phyloP scores from a whole-genome alignment of 495 filamentous ascomycete species.

The Penicillium ucsense region DNA sequence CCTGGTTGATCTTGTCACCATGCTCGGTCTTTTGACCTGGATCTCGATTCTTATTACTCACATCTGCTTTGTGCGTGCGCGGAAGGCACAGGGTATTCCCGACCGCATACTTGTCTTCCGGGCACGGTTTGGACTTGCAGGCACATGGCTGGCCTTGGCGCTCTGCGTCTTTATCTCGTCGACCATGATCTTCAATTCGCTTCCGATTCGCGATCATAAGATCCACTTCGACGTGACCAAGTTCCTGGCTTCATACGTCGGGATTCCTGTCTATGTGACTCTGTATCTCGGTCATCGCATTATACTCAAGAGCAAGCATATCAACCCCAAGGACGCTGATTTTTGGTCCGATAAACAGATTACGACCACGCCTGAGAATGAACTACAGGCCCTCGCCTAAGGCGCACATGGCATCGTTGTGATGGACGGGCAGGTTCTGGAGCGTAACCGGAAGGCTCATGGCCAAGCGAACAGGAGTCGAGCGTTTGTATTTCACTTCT shows the following conservation, averaged over 20 bases:
- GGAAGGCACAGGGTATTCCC: conserved; percentile 56
- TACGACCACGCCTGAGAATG: not conserved
- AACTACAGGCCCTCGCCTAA: not conserved
- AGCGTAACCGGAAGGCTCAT: not conserved
- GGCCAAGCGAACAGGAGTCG: not conserved
- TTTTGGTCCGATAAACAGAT: conserved; percentile 43
- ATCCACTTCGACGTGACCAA: conserved; percentile 48
- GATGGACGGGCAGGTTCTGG: not conserved
- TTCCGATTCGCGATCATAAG: conserved; percentile 29
- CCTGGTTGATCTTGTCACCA: conserved; percentile 69
- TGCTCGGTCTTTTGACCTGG: conserved; percentile 60
- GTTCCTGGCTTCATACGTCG: conserved; percentile 69
- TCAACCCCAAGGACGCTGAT: conserved; percentile 48
- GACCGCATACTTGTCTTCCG: conserved; percentile 54
- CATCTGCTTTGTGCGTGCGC: conserved; percentile 63
- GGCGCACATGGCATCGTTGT: not conserved
- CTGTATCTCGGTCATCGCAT: conserved; percentile 63
- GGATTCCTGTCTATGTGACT: conserved; percentile 64
- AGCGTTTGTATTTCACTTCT: too few species aligned
- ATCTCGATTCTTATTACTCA: conserved; percentile 72
- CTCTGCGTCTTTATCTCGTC: conserved; percentile 61
- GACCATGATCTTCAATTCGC: conserved; percentile 64
- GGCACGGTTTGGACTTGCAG: conserved; percentile 60
- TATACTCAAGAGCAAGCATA: conserved; percentile 35
- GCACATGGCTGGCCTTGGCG: conserved; percentile 53